Percentiles rank a stretch among this genome's conserved stretches.
phyloP scores from a whole-genome alignment of 73 alveolate species.

The Paramecium tetraurelia region DNA sequence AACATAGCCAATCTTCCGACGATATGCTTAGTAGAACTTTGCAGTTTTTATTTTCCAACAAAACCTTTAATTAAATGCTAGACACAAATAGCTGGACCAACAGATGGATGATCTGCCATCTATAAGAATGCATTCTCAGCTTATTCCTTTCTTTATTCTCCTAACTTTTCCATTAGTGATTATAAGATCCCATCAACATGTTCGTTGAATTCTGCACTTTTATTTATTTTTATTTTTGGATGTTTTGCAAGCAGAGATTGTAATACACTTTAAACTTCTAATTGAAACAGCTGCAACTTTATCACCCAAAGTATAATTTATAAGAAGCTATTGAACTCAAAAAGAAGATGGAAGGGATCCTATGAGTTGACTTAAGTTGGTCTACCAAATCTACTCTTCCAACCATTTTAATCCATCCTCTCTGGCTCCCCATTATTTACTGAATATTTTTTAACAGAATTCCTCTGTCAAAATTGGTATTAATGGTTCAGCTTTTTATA shows the following conservation, averaged over 20 bases:
- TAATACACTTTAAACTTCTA: slow-evolving; percentile 74
- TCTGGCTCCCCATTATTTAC: slow-evolving; percentile 86
- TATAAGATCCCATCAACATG: slow-evolving; percentile 75
- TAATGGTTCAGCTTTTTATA: slow-evolving; percentile 89
- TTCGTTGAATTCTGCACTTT: not conserved
- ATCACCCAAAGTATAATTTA: slow-evolving; percentile 80
- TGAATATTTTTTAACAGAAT: slow-evolving; percentile 80
- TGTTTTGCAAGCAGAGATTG: slow-evolving; percentile 54
- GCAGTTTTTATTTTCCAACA: slow-evolving; percentile 72
- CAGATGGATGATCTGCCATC: slow-evolving; percentile 80
- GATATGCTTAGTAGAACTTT: slow-evolving; percentile 78
- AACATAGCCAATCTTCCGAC: slow-evolving; percentile 90
- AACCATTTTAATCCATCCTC: slow-evolving; percentile 78
- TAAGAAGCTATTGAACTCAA: slow-evolving; percentile 87
- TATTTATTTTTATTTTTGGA: not conserved
- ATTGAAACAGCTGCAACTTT: slow-evolving; percentile 82
- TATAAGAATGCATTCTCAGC: slow-evolving; percentile 85
- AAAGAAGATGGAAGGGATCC: slow-evolving; percentile 72
- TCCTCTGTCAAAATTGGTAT: slow-evolving; percentile 89
- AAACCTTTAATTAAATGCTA: slow-evolving; percentile 77
- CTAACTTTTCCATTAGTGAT: slow-evolving; percentile 83
- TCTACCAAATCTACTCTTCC: slow-evolving; percentile 34
- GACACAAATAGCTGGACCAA: slow-evolving; percentile 79
- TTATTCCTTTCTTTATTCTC: slow-evolving; percentile 93
- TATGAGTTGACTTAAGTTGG: slow-evolving; percentile 32